Conservation (phyloP, 495 filamentous ascomycete genomes). For the Pseudevernia furfuracea region DNA sequence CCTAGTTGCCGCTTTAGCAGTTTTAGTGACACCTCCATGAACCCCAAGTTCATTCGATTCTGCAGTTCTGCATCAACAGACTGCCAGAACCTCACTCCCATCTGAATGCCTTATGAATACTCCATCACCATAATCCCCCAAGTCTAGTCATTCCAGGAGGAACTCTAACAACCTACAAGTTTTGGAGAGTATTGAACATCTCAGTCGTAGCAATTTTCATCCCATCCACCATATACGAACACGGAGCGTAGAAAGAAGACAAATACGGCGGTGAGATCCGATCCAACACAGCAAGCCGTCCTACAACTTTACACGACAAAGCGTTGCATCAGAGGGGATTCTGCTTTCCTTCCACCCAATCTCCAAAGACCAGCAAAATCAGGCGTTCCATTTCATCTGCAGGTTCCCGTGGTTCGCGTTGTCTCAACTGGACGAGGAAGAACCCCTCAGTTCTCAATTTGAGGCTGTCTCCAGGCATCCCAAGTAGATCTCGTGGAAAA, state of each 20-base stretch:
- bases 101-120: too few relatives aligned
- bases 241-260: neutral
- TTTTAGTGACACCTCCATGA: neutral
- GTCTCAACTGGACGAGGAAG: neutral
- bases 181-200: too few relatives aligned
- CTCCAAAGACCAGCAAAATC: neutral
- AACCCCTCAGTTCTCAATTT: neutral
- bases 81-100: too few relatives aligned
- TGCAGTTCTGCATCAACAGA: too few relatives aligned
- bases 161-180: too few relatives aligned
- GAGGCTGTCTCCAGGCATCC: conserved; percentile 2
- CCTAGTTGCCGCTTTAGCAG: neutral
- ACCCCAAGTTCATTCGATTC: neutral
- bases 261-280: neutral
- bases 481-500: conserved; percentile 5
- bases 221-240: neutral
- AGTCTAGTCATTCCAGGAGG: too few relatives aligned
- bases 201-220: neutral
- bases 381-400: conserved; percentile 1
- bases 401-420: neutral
- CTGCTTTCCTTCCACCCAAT: neutral
- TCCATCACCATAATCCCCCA: too few relatives aligned
- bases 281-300: neutral
- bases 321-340: neutral
- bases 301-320: neutral